Evolutionary conservation across 345 rosid species (phyloP).

Genomic region (Mallotus nudiflorus): DNA sequence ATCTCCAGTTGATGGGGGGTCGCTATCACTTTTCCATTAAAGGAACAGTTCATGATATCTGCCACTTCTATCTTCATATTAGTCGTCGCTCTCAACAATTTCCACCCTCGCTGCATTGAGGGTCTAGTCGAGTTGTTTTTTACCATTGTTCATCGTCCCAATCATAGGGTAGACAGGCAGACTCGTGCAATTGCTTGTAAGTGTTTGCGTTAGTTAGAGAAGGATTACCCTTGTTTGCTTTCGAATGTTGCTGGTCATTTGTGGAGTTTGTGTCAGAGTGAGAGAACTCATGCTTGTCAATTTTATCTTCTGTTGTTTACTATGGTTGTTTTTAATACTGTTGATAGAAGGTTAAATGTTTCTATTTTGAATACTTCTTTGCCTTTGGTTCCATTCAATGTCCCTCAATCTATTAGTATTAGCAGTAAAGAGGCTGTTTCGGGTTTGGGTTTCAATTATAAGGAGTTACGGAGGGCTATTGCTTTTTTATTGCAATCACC

Average conservation of each 20-base stretch:
- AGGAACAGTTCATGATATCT: slow-evolving; percentile 88
- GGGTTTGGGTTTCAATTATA: slow-evolving; percentile 60
- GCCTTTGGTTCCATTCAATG: slow-evolving; percentile 79
- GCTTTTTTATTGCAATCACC: slow-evolving; percentile 85
- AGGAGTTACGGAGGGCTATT: slow-evolving; percentile 86
- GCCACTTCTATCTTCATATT: slow-evolving; percentile 69
- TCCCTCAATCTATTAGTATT: slow-evolving; percentile 52
- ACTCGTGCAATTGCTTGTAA: slow-evolving; percentile 80
- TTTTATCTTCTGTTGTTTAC: slow-evolving; percentile 74
- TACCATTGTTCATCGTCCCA: slow-evolving; percentile 77
- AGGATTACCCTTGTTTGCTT: slow-evolving; percentile 68
- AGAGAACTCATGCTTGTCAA: slow-evolving; percentile 90
- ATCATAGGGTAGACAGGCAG: slow-evolving; percentile 81
- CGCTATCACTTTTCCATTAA: slow-evolving; percentile 49
- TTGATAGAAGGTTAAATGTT: slow-evolving; percentile 49
- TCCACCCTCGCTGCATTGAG: slow-evolving; percentile 45
- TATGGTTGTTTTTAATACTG: slow-evolving; percentile 54
- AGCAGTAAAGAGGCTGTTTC: too few species aligned
- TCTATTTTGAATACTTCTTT: slow-evolving; percentile 71
- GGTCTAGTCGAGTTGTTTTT: slow-evolving; percentile 66
- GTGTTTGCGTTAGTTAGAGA: slow-evolving; percentile 87
- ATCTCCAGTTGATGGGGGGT: slow-evolving; percentile 61
- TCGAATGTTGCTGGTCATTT: slow-evolving; percentile 74
- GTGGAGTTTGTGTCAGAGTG: slow-evolving; percentile 88
- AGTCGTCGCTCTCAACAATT: slow-evolving; percentile 35